These are phyloP conservation scores for Leccinum arenicola DNA, from an alignment of 768 basidiomycete genomes.

Conservation along the genomic window DNA sequence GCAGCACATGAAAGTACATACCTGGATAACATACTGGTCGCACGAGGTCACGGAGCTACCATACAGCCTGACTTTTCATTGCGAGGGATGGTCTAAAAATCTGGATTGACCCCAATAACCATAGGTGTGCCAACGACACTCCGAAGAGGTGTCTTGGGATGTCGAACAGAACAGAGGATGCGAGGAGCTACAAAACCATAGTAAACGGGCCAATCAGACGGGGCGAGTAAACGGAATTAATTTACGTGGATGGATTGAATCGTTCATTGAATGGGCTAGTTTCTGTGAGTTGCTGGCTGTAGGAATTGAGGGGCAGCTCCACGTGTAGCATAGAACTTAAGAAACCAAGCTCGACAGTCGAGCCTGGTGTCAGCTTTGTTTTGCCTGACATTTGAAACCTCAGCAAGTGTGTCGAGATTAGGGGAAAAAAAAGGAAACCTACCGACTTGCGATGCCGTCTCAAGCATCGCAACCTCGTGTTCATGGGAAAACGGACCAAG, in stretches of 20 bases:
- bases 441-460: conserved; percentile 83
- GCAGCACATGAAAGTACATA: neutral
- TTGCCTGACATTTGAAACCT: conserved; percentile 44
- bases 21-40: conserved; percentile 57
- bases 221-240: conserved; percentile 21
- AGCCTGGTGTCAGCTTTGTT: conserved; percentile 56
- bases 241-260: conserved; percentile 52
- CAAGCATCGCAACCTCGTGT: conserved; percentile 77
- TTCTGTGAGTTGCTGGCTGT: conserved; percentile 70
- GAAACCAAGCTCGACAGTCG: conserved; percentile 75
- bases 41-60: conserved; percentile 87
- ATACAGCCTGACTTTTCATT: conserved; percentile 81
- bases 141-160: conserved; percentile 62
- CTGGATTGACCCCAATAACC: conserved; percentile 89
- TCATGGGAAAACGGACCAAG: conserved; percentile 73
- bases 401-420: conserved; percentile 2
- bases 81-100: conserved; percentile 79
- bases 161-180: conserved; percentile 54
- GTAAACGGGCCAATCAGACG: neutral
- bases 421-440: conserved; percentile 4
- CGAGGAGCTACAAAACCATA: conserved; percentile 51
- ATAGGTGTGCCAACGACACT: conserved; percentile 60
- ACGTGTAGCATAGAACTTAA: conserved; percentile 73
- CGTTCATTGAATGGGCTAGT: conserved; percentile 48
- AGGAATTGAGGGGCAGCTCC: conserved; percentile 62